These are phyloP conservation scores for Torulaspora maleeae DNA, from an alignment of 805 yeast genomes.

Conservation along the genomic window DNA sequence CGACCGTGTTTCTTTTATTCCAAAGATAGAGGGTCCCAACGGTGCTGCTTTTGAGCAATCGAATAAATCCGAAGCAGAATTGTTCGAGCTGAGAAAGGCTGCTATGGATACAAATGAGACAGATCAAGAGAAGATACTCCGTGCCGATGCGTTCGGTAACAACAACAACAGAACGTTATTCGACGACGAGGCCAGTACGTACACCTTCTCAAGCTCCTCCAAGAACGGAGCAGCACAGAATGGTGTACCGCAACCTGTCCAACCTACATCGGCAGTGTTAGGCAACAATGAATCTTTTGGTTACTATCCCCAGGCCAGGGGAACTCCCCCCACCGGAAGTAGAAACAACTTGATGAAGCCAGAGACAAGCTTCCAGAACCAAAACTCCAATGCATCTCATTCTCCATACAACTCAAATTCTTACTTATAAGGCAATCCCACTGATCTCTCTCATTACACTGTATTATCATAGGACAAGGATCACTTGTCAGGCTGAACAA, in stretches of 20 bases:
- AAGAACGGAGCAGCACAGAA: slow-evolving; percentile 7
- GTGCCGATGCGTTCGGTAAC: slow-evolving; percentile 24
- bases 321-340: slow-evolving; percentile 9
- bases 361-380: slow-evolving; percentile 30
- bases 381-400: slow-evolving; percentile 7
- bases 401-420: slow-evolving; percentile 15
- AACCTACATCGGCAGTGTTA: slow-evolving; percentile 31
- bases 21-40: slow-evolving; percentile 46
- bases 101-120: slow-evolving; percentile 37
- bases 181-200: slow-evolving; percentile 19
- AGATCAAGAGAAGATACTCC: slow-evolving; percentile 25
- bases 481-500: neutral
- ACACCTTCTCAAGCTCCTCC: slow-evolving; percentile 13
- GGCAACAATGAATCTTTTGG: slow-evolving; percentile 15
- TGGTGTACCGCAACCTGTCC: slow-evolving; percentile 20
- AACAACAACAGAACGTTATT: slow-evolving; percentile 13
- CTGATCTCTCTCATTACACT: neutral
- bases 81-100: slow-evolving; percentile 36
- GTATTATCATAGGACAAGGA: neutral
- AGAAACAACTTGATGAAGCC: slow-evolving; percentile 28
- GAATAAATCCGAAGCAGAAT: slow-evolving; percentile 30
- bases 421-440: slow-evolving; percentile 10
- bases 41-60: slow-evolving; percentile 20
- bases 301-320: slow-evolving; percentile 15
- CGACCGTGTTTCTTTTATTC: slow-evolving; percentile 93